phyloP scores from a whole-genome alignment of 208 protist species.

The Strigomonas culicis region DNA sequence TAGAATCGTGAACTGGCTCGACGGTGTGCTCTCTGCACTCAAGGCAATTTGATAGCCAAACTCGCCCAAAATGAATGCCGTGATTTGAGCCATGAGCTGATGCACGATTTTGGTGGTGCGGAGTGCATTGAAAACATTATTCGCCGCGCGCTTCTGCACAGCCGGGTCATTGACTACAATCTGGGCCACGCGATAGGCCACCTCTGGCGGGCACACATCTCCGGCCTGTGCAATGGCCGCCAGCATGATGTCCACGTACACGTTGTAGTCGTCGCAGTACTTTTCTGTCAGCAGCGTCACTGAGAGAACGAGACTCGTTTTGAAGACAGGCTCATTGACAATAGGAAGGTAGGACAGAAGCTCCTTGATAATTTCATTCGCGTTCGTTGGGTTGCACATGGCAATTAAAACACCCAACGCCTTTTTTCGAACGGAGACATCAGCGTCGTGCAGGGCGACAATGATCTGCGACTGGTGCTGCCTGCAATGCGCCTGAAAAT shows the following conservation, averaged over 20 bases:
- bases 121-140: conserved; percentile 51
- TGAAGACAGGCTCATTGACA: conserved; percentile 86
- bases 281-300: conserved; percentile 96
- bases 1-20: conserved; percentile 85
- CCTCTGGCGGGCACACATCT: conserved; percentile 93
- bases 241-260: conserved; percentile 97
- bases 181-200: conserved; percentile 92
- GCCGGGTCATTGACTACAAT: conserved; percentile 95
- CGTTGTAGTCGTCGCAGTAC: conserved; percentile 87
- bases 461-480: conserved; percentile 93
- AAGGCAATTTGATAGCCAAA: conserved; percentile 97
- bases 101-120: conserved; percentile 32
- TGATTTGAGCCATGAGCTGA: conserved; percentile 56
- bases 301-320: conserved; percentile 95
- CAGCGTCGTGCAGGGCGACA: conserved; percentile 92
- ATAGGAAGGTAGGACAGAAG: conserved; percentile 90
- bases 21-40: conserved; percentile 71
- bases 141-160: conserved; percentile 96
- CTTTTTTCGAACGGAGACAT: conserved; percentile 96
- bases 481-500: conserved; percentile 70
- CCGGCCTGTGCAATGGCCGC: conserved; percentile 95
- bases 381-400: conserved; percentile 95
- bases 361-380: conserved; percentile 91
- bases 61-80: conserved; percentile 96
- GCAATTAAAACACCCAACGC: conserved; percentile 97